phyloP scores from a whole-genome alignment of 805 yeast species.

The Candida argentea region DNA sequence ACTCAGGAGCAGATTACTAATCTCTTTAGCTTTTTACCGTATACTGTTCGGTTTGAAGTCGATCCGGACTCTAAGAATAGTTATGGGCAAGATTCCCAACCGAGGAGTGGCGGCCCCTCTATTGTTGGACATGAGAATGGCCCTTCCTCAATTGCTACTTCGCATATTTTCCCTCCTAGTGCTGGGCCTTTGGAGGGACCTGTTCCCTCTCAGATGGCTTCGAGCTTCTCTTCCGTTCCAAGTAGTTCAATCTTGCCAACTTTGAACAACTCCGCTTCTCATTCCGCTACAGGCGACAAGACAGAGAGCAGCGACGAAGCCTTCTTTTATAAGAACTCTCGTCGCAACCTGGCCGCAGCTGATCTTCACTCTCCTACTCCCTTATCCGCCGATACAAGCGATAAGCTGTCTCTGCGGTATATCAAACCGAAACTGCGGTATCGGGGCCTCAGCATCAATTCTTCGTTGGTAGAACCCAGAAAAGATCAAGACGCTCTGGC shows the following conservation, averaged over 20 bases:
- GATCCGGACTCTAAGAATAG: slow-evolving; percentile 5
- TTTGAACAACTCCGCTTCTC: slow-evolving; percentile 26
- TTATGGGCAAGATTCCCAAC: background rate
- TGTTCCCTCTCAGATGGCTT: background rate
- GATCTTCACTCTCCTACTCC: background rate
- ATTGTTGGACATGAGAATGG: too few relatives aligned
- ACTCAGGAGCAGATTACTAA: slow-evolving; percentile 11
- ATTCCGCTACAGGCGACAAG: slow-evolving; percentile 17
- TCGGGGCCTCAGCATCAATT: slow-evolving; percentile 11
- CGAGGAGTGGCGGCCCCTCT: too few relatives aligned
- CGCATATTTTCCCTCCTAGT: too few relatives aligned
- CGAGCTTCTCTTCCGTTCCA: background rate
- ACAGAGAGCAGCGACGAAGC: slow-evolving; percentile 29
- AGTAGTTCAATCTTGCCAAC: slow-evolving; percentile 23
- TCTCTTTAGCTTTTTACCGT: slow-evolving; percentile 53
- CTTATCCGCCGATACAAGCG: slow-evolving; percentile 14
- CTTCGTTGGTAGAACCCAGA: slow-evolving; percentile 27
- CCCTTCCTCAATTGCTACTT: too few relatives aligned
- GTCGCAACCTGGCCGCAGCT: slow-evolving; percentile 3
- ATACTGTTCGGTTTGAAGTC: slow-evolving; percentile 60
- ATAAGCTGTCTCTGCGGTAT: slow-evolving; percentile 20
- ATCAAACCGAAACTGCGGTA: slow-evolving; percentile 38
- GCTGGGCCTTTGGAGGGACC: too few relatives aligned
- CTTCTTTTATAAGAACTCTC: slow-evolving; percentile 31
- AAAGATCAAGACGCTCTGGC: slow-evolving; percentile 21